These are phyloP conservation scores for Pseudotsuga menziesii DNA, from an alignment of 75 land plant species.

Conservation along the genomic window DNA sequence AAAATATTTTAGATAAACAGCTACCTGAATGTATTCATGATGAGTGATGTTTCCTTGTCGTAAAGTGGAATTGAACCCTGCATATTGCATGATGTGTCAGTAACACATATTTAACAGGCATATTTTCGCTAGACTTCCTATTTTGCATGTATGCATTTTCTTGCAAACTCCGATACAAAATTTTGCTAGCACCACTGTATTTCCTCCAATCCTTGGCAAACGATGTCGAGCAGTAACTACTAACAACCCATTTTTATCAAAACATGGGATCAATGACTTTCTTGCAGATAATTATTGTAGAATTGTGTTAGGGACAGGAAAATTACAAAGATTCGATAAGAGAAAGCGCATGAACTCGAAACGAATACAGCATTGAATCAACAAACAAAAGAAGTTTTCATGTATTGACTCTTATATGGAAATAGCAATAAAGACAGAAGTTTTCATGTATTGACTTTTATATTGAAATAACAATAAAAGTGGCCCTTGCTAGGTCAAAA, in stretches of 20 bases:
- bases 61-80: constrained; percentile 89
- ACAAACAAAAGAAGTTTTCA: no score
- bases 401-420: no score
- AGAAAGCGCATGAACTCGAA: no score
- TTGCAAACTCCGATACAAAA: neutral
- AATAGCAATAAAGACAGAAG: no score
- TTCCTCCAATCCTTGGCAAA: neutral
- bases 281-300: no score
- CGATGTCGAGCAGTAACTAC: neutral
- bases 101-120: neutral
- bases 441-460: no score
- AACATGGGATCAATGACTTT: no score
- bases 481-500: no score
- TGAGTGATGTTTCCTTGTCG: constrained; percentile 90
- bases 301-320: no score
- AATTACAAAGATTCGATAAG: no score
- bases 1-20: neutral
- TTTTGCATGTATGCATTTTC: neutral
- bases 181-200: neutral
- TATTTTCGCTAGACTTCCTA: neutral
- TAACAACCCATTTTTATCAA: neutral
- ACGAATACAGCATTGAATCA: no score
- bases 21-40: constrained; percentile 92
- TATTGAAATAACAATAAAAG: no score
- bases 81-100: neutral